Evolutionary conservation across 495 filamentous ascomycete genomes (phyloP), one percentile per base, ranked within the genome.

Genomic region (Bathelium albidoporum): DNA sequence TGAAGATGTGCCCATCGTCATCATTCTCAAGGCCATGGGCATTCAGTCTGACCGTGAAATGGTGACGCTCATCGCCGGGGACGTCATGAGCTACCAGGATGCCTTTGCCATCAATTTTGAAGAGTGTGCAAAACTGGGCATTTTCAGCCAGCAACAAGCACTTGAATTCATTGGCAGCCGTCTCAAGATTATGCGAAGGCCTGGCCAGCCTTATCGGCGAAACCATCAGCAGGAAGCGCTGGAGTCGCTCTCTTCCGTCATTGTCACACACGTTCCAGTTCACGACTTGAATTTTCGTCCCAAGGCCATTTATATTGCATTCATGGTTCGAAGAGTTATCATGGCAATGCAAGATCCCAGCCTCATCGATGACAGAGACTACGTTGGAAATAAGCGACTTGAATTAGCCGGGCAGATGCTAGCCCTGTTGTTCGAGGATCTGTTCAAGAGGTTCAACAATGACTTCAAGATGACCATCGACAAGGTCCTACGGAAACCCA

Each of bases 331-430:
- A 28, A 83, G 93, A 74, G 91, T 97, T 0, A 70, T 99, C 43
- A 95, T 96, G 90, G 93, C 90, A 12, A 87, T 88, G 72, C 88
- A 91, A 55, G 90, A 97, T 68, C 84, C 88, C 4, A 87, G 84
- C 22, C 79, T 97, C 65, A 89, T 97, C 1, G 94, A 99, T 65
- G 94, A 99, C 73, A 82, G 94, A 68, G 94, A 99, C 73, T 97
- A 97, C 71, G 91, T 97, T 20, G 94, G 94, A 65, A 99, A 99
- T 73, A 99, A 99, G 74, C 81, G 94, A 45, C 75, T 99, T 59
- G 94, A 99, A 75, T 74, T 99, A 74, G 91, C 91, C 22, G 94
- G 94, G 14, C 94, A 97, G 75, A 85, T 99, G 68, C 74, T 99
- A 63, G 89, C 94, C n/a, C 78, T 97, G 12, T 83, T 99, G 0